Conservation (phyloP, 225 moss, liverwort and hornwort genomes). For the Thuidium tamariscinum region DNA sequence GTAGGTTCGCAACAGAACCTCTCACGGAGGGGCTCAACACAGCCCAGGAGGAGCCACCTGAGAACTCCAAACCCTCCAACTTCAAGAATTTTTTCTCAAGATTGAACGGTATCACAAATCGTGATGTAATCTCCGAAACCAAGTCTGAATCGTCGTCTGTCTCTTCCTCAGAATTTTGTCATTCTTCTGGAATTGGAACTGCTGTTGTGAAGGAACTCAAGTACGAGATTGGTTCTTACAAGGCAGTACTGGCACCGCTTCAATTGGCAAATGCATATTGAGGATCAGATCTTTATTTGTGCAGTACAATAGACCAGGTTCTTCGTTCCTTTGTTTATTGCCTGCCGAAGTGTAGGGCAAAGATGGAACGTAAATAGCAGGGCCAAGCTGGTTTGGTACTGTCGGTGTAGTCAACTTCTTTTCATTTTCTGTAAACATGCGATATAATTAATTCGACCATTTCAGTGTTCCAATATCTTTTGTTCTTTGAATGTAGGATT, state of each 20-base stretch:
- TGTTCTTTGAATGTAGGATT: background rate
- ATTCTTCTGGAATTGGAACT: conserved; percentile 29
- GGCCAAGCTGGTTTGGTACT: conserved; percentile 13
- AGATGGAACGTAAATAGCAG: background rate
- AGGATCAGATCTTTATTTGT: background rate
- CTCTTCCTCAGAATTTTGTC: conserved; percentile 7
- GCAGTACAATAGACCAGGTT: background rate
- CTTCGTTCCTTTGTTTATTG: background rate
- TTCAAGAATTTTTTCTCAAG: conserved; percentile 16
- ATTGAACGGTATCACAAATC: background rate
- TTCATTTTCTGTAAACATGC: background rate
- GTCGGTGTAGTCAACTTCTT: background rate
- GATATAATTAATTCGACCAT: background rate
- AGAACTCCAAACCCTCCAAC: background rate
- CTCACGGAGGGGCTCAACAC: conserved; percentile 68
- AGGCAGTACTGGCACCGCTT: conserved; percentile 29
- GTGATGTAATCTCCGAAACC: conserved; percentile 3
- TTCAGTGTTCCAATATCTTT: background rate
- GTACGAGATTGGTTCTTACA: conserved; percentile 28
- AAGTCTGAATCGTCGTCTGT: background rate
- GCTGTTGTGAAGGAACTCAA: conserved; percentile 63
- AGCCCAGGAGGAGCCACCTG: conserved; percentile 22
- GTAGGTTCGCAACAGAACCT: conserved; percentile 63
- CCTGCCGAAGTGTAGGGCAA: conserved; percentile 8
- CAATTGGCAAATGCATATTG: conserved; percentile 12